phyloP scores from a whole-genome alignment of 164 flowering plant genomes.

The Vitis vinifera region DNA sequence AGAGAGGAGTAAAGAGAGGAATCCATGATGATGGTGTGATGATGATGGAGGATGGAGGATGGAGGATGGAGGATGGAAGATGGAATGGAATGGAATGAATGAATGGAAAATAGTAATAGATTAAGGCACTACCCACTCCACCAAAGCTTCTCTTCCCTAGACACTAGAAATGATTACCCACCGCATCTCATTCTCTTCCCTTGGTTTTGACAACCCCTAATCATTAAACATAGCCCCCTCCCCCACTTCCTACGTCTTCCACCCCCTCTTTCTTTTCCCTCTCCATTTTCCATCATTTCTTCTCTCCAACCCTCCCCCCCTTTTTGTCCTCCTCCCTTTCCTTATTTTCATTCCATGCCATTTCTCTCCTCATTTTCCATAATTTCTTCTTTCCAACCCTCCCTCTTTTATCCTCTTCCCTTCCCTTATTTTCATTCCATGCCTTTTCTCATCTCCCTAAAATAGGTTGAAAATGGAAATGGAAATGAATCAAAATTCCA shows the following conservation, averaged over 20 bases:
- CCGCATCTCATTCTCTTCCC: constrained; percentile 19
- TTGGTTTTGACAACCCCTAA: constrained; percentile 42
- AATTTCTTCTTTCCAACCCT: too few relatives aligned
- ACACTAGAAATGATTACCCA: constrained; percentile 40
- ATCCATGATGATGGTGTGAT: constrained; percentile 13
- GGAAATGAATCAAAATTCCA: too few relatives aligned
- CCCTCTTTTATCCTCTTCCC: too few relatives aligned
- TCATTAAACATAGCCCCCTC: constrained; percentile 21
- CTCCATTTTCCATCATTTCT: not conserved
- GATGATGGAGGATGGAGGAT: constrained; percentile 7
- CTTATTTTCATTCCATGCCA: not conserved
- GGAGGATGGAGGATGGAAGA: not conserved
- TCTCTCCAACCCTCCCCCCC: too few relatives aligned
- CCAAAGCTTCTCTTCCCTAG: constrained; percentile 22
- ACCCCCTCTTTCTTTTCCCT: constrained; percentile 18
- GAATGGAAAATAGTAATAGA: too few relatives aligned
- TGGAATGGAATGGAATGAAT: too few relatives aligned
- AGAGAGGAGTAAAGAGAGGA: constrained; percentile 12
- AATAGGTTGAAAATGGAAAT: too few relatives aligned
- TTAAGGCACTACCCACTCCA: constrained; percentile 9
- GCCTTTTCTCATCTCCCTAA: too few relatives aligned
- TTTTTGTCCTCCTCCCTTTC: not conserved
- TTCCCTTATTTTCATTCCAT: too few relatives aligned
- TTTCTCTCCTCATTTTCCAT: not conserved
- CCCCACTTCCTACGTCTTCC: constrained; percentile 12